Evolutionary conservation across 2,329 filamentous ascomycete species (phyloP), one percentile per base, ranked within the genome.

Genomic region (Cercospora sp.): DNA sequence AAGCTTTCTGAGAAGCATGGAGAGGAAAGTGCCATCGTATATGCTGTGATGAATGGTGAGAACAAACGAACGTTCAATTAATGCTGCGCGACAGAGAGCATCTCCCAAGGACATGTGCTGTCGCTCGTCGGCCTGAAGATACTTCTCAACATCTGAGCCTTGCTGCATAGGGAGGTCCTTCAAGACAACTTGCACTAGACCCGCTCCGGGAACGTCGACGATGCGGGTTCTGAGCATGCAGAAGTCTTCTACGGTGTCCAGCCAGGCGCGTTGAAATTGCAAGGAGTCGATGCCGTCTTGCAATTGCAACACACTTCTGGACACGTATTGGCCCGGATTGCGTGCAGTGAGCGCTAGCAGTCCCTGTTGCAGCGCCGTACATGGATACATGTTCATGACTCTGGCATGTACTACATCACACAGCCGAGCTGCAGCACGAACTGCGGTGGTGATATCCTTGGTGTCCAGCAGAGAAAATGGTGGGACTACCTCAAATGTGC

Each of bases 331-430:
- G 33, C 84, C 84, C 33, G 80, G 80, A 26, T 82, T 79, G 72
- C 84, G 85, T 63, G 81, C 80, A 3, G 85, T 84, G 6, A 88
- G 74, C 0, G 85, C 84, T 78, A 88, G 83, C 1, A 88, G 51
- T 3, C 63, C 64, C 26, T 72, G 74, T 48, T 71, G 69, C 26
- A 68, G 13, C 5, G 68, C n/a, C 3, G 68, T 69, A 33, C 42
- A 64, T 1, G 85, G 85, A 64, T 86, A 88, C 0, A 85, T 75
- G 67, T 88, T 85, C 60, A 86, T 82, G n/a, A 80, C 71, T 20
- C 74, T 68, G 0, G 51, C 26, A 9, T 68, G 65, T 12, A 31
- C 12, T 16, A 72, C 28, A 16, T 42, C 55, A 33, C 70, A 73
- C 16, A 64, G 60, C 16, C 13, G 13, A 13, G 69, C 65, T 33